phyloP scores from a whole-genome alignment of 148 eudicot genomes.

The Amaranthus palmeri region DNA sequence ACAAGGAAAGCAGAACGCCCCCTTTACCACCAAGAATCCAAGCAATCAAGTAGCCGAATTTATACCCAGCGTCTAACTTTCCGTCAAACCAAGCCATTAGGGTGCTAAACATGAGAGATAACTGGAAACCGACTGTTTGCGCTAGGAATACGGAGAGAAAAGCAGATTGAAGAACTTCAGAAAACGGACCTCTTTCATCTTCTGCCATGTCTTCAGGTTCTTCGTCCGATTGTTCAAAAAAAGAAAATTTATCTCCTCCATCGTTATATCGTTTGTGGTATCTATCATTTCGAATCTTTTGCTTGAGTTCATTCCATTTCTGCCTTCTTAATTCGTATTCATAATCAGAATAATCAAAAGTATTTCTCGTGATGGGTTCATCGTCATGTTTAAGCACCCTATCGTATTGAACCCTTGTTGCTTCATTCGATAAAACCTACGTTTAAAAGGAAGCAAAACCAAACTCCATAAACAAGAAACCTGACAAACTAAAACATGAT shows the following conservation, averaged over 20 bases:
- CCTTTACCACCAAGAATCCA: conserved; percentile 73
- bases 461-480: neutral
- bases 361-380: conserved; percentile 30
- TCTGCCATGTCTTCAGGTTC: conserved; percentile 27
- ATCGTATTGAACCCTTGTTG: conserved; percentile 58
- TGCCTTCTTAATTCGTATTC: conserved; percentile 46
- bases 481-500: neutral
- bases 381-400: conserved; percentile 38
- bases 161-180: conserved; percentile 60
- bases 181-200: conserved; percentile 57
- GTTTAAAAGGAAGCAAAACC: conserved; percentile 12
- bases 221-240: conserved; percentile 34
- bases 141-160: conserved; percentile 62
- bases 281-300: conserved; percentile 43
- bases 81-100: conserved; percentile 59
- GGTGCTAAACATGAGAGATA: conserved; percentile 65
- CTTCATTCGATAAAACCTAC: conserved; percentile 61
- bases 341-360: conserved; percentile 33
- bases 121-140: conserved; percentile 56
- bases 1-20: conserved; percentile 68
- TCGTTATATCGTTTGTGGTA: conserved; percentile 32
- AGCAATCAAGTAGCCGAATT: conserved; percentile 66
- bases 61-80: conserved; percentile 71
- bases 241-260: conserved; percentile 32
- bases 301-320: conserved; percentile 53